Evolutionary conservation across 768 basidiomycete species (phyloP).

Genomic region (Serendipita sp.): DNA sequence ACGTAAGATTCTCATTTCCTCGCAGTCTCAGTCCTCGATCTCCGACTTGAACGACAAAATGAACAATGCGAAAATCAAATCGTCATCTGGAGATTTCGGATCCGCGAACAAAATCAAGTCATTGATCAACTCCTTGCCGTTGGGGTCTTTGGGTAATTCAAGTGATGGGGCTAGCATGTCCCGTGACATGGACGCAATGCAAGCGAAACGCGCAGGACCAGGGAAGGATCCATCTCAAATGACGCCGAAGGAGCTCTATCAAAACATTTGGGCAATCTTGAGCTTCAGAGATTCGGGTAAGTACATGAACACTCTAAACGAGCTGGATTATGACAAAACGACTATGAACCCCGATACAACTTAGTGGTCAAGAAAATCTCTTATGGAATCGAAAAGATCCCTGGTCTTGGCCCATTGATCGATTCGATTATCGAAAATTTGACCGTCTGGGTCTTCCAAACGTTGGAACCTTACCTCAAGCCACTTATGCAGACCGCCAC

Average conservation of each 20-base stretch:
- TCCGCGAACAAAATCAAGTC: background rate
- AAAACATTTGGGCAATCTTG: conserved; percentile 70
- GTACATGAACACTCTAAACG: conserved; percentile 10
- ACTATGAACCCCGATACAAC: background rate
- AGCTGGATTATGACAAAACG: too few species aligned
- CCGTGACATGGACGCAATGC: conserved; percentile 60
- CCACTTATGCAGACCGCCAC: conserved; percentile 62
- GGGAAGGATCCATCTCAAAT: conserved; percentile 65
- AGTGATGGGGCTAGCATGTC: conserved; percentile 13
- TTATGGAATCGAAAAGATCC: conserved; percentile 49
- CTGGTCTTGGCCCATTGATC: conserved; percentile 54
- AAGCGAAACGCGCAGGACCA: conserved; percentile 46
- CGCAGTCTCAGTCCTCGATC: conserved; percentile 51
- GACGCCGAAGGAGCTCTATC: conserved; percentile 77
- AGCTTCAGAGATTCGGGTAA: conserved; percentile 65
- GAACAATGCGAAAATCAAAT: conserved; percentile 45
- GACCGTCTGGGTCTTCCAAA: conserved; percentile 66
- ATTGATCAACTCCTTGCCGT: background rate
- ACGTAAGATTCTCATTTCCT: background rate
- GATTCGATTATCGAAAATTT: conserved; percentile 23
- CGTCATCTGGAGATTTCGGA: conserved; percentile 18
- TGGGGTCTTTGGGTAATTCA: background rate
- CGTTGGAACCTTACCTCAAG: conserved; percentile 74
- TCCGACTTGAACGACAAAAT: conserved; percentile 71
- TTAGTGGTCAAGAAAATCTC: background rate